phyloP scores from a whole-genome alignment of 2,329 filamentous ascomycete species.

The Alternaria conjuncta region DNA sequence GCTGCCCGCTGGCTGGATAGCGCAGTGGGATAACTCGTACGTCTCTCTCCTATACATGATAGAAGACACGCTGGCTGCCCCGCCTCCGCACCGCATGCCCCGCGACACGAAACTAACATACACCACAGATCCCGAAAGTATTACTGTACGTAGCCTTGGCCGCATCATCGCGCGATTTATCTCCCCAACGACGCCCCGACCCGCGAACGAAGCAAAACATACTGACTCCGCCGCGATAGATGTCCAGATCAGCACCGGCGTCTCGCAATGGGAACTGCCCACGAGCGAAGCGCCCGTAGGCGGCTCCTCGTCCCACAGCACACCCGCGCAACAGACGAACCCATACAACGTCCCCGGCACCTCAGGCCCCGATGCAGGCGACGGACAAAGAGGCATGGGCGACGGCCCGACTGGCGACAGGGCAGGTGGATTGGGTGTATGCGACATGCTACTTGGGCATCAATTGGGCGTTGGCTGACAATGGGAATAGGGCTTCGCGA shows the following conservation, averaged over 20 bases:
- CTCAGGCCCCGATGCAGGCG: constrained; percentile 40
- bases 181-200: background rate
- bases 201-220: background rate
- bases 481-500: constrained; percentile 62
- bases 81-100: constrained; percentile 20
- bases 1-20: constrained; percentile 49
- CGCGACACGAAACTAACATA: constrained; percentile 32
- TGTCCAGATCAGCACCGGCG: constrained; percentile 74
- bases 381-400: constrained; percentile 56
- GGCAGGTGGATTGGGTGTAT: constrained; percentile 67
- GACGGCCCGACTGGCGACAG: constrained; percentile 63
- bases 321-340: constrained; percentile 58
- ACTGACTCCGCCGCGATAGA: constrained; percentile 33
- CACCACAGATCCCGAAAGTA: constrained; percentile 46
- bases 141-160: constrained; percentile 41
- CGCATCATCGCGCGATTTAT: background rate
- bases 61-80: constrained; percentile 14
- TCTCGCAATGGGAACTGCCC: constrained; percentile 76
- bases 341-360: constrained; percentile 62
- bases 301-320: constrained; percentile 61
- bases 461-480: constrained; percentile 28
- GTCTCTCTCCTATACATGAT: constrained; percentile 15
- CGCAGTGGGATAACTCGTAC: constrained; percentile 50
- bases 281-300: constrained; percentile 68
- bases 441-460: constrained; percentile 31